A percentile compares a stretch with the other conserved stretches of the same genome.
These are phyloP conservation scores for Dothideomycetes sp. DNA, from an alignment of 2,329 filamentous ascomycete genomes.

Conservation along the genomic window DNA sequence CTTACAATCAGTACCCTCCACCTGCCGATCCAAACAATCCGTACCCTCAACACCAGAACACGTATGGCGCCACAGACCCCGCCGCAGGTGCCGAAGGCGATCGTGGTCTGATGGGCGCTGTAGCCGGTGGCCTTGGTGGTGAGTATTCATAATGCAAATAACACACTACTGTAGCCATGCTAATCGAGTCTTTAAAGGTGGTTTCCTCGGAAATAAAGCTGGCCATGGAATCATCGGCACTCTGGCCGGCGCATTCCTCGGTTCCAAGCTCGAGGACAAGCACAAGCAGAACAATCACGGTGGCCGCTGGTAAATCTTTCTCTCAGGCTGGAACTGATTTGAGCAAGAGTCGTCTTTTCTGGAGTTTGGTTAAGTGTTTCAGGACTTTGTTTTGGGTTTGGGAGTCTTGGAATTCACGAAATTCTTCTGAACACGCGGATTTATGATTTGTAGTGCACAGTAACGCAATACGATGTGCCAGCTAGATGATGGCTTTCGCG, in stretches of 20 bases:
- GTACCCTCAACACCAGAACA: constrained; percentile 28
- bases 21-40: constrained; percentile 28
- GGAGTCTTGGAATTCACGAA: no score
- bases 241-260: constrained; percentile 48
- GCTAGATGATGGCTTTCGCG: no score
- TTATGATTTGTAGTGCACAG: no score
- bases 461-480: no score
- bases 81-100: constrained; percentile 43
- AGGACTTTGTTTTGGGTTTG: no score
- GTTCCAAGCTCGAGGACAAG: constrained; percentile 47
- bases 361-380: no score
- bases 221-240: constrained; percentile 51
- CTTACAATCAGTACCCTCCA: constrained; percentile 30
- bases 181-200: background rate
- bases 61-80: constrained; percentile 37
- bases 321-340: no score
- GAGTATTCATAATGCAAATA: constrained; percentile 22
- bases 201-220: constrained; percentile 45
- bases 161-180: background rate
- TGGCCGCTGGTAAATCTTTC: no score
- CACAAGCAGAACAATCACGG: constrained; percentile 35
- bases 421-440: no score
- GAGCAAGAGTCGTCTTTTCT: no score
- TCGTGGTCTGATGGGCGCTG: constrained; percentile 47
- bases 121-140: constrained; percentile 49